Conservation (phyloP, 164 flowering plant genomes). For the Stephania cephalantha region DNA sequence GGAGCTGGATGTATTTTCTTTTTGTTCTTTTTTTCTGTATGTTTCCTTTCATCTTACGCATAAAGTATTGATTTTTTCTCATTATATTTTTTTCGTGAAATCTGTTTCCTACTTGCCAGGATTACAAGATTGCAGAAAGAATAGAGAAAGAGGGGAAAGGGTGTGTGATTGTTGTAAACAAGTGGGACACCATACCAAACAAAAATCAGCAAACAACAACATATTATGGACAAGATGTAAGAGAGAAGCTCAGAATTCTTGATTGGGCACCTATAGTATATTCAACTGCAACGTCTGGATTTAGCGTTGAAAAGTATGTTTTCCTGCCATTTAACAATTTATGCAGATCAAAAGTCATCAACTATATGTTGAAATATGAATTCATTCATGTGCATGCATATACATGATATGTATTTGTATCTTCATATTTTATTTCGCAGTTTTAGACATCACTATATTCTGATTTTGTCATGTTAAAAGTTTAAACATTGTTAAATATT, state of each 20-base stretch:
- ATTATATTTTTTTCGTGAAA: no score
- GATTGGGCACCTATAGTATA: constrained; percentile 98
- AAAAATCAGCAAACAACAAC: constrained; percentile 78
- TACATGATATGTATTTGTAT: no score
- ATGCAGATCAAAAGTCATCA: background rate
- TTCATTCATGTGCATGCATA: no score
- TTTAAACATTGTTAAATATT: no score
- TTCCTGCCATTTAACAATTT: background rate
- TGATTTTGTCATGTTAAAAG: no score
- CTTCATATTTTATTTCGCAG: no score
- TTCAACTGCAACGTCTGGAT: constrained; percentile 80
- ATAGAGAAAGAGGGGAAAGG: constrained; percentile 96
- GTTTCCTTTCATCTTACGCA: no score
- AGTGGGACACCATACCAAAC: constrained; percentile 98
- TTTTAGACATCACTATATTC: no score
- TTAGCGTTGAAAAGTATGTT: constrained; percentile 83
- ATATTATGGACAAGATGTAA: constrained; percentile 87
- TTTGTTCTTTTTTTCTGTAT: no score
- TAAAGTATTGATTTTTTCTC: no score
- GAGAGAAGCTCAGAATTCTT: constrained; percentile 80
- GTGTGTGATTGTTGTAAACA: constrained; percentile 92
- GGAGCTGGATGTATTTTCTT: no score
- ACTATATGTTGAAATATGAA: background rate
- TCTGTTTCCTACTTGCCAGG: constrained; percentile 39
- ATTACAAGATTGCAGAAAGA: constrained; percentile 86